Base-by-base conservation (phyloP, 768 basidiomycete species). In the Xerocomus spinulosus region DNA sequence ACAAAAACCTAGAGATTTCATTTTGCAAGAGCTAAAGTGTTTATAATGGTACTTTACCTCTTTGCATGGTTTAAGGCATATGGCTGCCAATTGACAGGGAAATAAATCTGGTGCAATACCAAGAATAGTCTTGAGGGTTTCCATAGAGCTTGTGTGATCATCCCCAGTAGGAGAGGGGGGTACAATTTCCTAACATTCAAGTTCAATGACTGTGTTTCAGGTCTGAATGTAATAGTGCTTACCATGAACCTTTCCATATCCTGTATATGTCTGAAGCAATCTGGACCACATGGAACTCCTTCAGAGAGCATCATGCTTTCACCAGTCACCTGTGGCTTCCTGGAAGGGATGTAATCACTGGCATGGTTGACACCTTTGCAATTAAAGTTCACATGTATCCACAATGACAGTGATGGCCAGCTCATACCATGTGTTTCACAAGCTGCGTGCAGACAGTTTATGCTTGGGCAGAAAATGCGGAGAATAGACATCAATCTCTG, bases 81-180 rank as follows among this genome's bases (percentile, higher is more conserved):
- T 69, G 1, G 64, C 51, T 17, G 79, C 73, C 23, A 82, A 51
- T 51, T 77, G 68, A 50, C 81, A 83, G 0, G 80, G 79, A 15
- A 59, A 52, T 18, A 71, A 49, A 46, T 81, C 73, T 8, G 80
- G 77, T 10, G 68, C 58, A 24, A 77, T 54, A 13, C 66, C 68
- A 9, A 82, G 57, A 0, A 77, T 48, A 28, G 68, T 69, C 13
- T 56, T 39, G 1, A 79, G 59, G 2, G 59, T 51, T 3, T 57
- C 55, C 5, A 51, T 29, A 9, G 54, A 60, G 0, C 50, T 3
- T 20, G 32, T 39, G 15, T 51, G 48, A 42, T 36, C 24, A 24
- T 51, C 39, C 8, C 40, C 25, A 17, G 8, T 37, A 10, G 53
- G 50, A 25, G 54, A 48, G 17, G 63, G 58, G 26, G 61, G 59